phyloP scores from a whole-genome alignment of 2,329 filamentous ascomycete genomes.

The Achaetomium macrosporum region DNA sequence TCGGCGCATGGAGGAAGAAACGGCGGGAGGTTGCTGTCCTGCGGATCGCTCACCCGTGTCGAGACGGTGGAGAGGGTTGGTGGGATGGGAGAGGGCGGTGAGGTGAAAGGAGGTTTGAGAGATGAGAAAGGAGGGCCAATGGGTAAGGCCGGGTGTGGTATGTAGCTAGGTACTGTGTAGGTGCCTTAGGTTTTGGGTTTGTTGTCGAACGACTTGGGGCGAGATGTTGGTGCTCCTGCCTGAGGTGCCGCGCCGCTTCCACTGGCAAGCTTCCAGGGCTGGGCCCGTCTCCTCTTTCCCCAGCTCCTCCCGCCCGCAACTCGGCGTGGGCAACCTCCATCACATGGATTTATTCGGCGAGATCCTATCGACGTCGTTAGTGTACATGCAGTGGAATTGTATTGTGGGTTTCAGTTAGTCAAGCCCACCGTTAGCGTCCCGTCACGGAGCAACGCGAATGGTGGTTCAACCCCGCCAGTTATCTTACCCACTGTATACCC shows the following conservation, averaged over 20 bases:
- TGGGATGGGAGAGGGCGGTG: conserved; percentile 15
- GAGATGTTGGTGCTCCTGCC: conserved; percentile 4
- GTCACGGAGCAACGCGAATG: not conserved
- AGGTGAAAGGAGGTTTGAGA: conserved; percentile 11
- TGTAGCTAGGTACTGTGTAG: no score
- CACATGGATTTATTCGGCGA: conserved; percentile 4
- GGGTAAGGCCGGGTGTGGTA: no score
- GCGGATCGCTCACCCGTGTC: conserved; percentile 11
- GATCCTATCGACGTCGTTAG: not conserved
- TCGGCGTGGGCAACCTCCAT: not conserved
- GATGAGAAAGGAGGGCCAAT: conserved; percentile 11
- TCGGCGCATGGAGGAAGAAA: conserved; percentile 12
- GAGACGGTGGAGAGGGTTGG: conserved; percentile 7
- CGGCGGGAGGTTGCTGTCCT: conserved; percentile 4
- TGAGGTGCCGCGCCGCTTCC: not conserved
- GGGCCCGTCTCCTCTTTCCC: not conserved
- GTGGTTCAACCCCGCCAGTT: no score
- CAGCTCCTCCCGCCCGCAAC: not conserved
- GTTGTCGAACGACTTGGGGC: conserved; percentile 4
- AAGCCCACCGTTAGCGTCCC: conserved; percentile 11
- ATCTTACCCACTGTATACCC: no score
- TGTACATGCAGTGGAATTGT: conserved; percentile 15
- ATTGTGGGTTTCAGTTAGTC: conserved; percentile 7
- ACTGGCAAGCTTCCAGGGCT: not conserved
- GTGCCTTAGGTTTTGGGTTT: not conserved